Evolutionary conservation across 805 yeast genomes (phyloP), one percentile per base, ranked within the genome.

Genomic region (Spathaspora passalidarum): DNA sequence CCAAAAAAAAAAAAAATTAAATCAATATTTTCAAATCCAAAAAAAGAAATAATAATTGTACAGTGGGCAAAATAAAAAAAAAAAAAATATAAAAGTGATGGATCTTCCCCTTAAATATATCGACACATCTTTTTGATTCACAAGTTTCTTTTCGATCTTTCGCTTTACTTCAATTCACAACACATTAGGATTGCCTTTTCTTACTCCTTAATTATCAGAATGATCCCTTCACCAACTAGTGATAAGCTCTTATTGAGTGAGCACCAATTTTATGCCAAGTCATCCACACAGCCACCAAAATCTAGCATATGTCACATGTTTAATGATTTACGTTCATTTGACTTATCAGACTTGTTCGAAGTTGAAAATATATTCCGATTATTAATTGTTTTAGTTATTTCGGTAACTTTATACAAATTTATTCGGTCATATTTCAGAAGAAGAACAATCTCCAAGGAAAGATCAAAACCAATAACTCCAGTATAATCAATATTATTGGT

Each of bases 211-310:
- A 6, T 17, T n/a, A 29, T 17, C 34, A 29, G 2, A 10, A 57
- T 57, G 62, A 51, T 57, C 19, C 64, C 64, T 11, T 46, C 47
- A 32, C 63, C 64, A n/a, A 45, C 55, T 5, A 23, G 46, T 21
- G 63, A 59, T 39, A 29, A 35, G 6, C 40, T 43, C 26, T 49
- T 59, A 43, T 49, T 59, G 40, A 42, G 49, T 32, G 49, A 47
- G 18, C 49, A 47, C 20, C 43, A 43, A 13, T 47, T 47, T 20
- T 47, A 47, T 37, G 42, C 43, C 26, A 44, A 38, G 22, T 26
- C 46, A 25, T 10, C 17, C 17, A 10, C 34, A 13, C 38, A 36
- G 23, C 34, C 32, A 19, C 42, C 42, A 11, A 25, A 17, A 16
- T n/a, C 19, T n/a, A 11, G 5, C 3, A 3, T 38, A 2, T 16